phyloP scores from a whole-genome alignment of 1,284 basidiomycete species.

The Ustilago trichophora region DNA sequence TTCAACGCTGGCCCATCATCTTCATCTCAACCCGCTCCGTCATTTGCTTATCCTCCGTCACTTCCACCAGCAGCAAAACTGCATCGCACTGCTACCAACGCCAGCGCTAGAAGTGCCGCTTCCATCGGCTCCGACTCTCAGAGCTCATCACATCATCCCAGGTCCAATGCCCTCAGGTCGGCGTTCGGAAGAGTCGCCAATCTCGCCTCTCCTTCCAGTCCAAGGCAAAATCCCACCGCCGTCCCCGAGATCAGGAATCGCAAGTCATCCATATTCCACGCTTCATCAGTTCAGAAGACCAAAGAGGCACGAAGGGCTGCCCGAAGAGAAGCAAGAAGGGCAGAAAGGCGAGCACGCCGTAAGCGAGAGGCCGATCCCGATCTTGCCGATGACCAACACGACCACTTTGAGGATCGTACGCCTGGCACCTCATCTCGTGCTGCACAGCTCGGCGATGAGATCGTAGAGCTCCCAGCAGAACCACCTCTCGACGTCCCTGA shows the following conservation, averaged over 20 bases:
- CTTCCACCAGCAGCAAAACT: conserved; percentile 3
- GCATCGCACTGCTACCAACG: conserved; percentile 22
- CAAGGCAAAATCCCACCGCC: background rate
- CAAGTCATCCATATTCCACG: conserved; percentile 13
- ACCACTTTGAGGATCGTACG: background rate
- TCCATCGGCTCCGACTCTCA: conserved; percentile 18
- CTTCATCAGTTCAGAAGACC: conserved; percentile 30
- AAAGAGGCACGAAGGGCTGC: conserved; percentile 35
- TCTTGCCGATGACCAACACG: conserved; percentile 14
- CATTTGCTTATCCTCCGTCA: conserved; percentile 18
- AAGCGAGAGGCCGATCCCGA: conserved; percentile 12
- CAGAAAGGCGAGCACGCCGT: conserved; percentile 17
- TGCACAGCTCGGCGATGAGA: conserved; percentile 37
- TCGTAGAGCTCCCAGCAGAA: conserved; percentile 34
- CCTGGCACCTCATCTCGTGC: conserved; percentile 8
- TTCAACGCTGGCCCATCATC: conserved; percentile 3
- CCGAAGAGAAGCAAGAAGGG: conserved; percentile 21
- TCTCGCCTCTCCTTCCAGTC: conserved; percentile 22
- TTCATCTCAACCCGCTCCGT: conserved; percentile 5
- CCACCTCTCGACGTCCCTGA: conserved; percentile 47
- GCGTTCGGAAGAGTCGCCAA: conserved; percentile 28
- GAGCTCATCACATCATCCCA: conserved; percentile 12
- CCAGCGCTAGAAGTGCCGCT: conserved; percentile 10
- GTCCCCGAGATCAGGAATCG: conserved; percentile 6
- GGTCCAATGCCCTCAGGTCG: conserved; percentile 12